phyloP scores from a whole-genome alignment of 2,329 filamentous ascomycete species.

The Botryotinia convoluta region DNA sequence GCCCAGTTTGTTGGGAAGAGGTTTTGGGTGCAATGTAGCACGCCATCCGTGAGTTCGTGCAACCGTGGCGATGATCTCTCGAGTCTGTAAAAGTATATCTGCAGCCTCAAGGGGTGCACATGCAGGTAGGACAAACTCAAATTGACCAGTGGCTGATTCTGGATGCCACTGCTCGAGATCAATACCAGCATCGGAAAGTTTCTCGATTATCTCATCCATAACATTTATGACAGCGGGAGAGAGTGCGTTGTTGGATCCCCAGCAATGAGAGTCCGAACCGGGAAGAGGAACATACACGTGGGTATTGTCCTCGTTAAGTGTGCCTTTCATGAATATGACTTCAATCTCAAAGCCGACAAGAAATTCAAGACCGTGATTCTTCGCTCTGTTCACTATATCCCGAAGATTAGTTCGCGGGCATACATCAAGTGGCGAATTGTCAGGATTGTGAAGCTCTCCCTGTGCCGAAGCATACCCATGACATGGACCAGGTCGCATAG shows the following conservation, averaged over 20 bases:
- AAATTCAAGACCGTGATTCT: conserved; percentile 54
- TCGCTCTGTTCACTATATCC: conserved; percentile 51
- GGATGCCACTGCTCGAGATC: conserved; percentile 17
- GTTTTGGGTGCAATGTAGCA: conserved; percentile 40
- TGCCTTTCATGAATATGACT: conserved; percentile 61
- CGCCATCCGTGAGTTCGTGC: conserved; percentile 6
- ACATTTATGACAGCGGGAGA: conserved; percentile 55
- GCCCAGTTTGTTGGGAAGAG: not conserved
- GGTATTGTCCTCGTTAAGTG: conserved; percentile 38
- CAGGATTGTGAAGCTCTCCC: conserved; percentile 60
- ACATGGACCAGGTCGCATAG: conserved; percentile 57
- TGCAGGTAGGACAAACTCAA: conserved; percentile 18
- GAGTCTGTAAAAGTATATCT: conserved; percentile 15
- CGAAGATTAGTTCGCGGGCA: conserved; percentile 68
- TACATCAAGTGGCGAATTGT: conserved; percentile 48
- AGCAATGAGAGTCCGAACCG: conserved; percentile 64
- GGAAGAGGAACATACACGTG: conserved; percentile 43
- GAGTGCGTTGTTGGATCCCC: conserved; percentile 64
- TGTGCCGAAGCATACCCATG: conserved; percentile 64
- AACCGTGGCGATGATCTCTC: conserved; percentile 11
- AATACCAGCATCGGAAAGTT: conserved; percentile 50
- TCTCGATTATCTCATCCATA: conserved; percentile 62
- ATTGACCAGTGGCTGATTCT: conserved; percentile 17
- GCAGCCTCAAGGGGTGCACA: conserved; percentile 14
- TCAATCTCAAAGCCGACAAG: conserved; percentile 80